Evolutionary conservation across 2,329 filamentous ascomycete species (phyloP), one percentile per base, ranked within the genome.

Genomic region (Metarhizium humberi): DNA sequence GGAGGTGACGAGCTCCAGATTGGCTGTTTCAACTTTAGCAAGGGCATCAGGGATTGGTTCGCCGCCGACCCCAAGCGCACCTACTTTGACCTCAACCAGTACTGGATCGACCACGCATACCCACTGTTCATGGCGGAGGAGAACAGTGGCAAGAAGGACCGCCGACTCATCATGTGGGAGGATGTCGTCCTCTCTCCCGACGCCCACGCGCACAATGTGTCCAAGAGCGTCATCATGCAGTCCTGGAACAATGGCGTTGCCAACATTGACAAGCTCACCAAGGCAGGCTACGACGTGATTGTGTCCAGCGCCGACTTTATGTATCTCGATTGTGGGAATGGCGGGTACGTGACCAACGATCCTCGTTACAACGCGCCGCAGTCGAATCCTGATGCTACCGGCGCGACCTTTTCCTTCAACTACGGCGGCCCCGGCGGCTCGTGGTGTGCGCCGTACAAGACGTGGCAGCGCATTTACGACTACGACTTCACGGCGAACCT

Each of bases 381-480:
- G 69, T 63, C 63, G 47, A 82, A 82, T 63, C 78, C 79, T 0
- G 73, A 76, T 57, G 67, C 71, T 6, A 52, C 55, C 0, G 57
- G 53, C 13, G 63, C 62, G 18, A 65, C 63, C 1, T 64, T 72
- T 4, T 79, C 70, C 62, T 81, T 80, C 73, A 81, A 82, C 71
- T 82, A 76, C 63, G 71, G 70, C n/a, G 79, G 74, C 48, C 59
- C 55, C 25, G 78, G 79, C 43, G 79, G 78, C 18, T 78, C 75
- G n/a, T 82, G 78, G 78, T 82, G 79, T 62, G 75, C 73, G 0
- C 79, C 79, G 0, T 82, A 81, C 71, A 82, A 82, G 65, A 80
- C 77, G 20, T 82, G 78, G 78, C 79, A 81, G 64, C 78, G 78
- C 51, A 80, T 82, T 66, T 82, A 82, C 67, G 71, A 79, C 70